Base-by-base conservation (phyloP, 164 flowering plant genomes). In the Kalanchoe fedtschenkoi region DNA sequence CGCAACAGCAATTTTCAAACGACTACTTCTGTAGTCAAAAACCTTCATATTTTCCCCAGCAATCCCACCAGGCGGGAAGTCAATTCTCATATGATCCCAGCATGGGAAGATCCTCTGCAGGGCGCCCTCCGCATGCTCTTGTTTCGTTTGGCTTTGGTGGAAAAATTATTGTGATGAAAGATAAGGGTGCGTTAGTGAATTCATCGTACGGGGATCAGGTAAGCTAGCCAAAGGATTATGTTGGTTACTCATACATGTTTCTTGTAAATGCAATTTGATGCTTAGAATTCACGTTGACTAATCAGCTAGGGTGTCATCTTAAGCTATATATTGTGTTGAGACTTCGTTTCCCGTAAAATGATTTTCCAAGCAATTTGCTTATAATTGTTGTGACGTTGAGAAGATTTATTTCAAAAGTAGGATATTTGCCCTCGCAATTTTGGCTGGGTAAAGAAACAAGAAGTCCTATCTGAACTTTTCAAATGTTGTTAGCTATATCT, bases 101-200 rank as follows among this genome's bases (percentile, higher is more conserved):
- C 65, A 69, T 63, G 19, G 89, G 78, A 61, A 84, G 91, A 64
- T 83, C 95, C 62, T 81, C 97, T 29, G 92, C 84, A 24, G 91
- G 92, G n/a, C 95, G 95, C 62, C 99, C 99, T 67, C 81, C 89
- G 1, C 97, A 90, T 83, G 87, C 99, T 6, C 69, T 93, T 66
- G 92, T 90, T 65, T 74, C 88, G 47, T 93, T 93, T 80, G 99
- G 99, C 10, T 93, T 93, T 81, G 99, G 99, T 63, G 98, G 98
- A 62, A 93, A 90, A 72, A 88, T 93, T 35, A 69, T 93, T 57
- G 84, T 90, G 33, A 77, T 87, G 88, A 93, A 84, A 75, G 79
- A 81, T 68, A 69, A 13, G 54, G 66, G 56, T 67, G 64, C 76
- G 65, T 46, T 62, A 60, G 62, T 61, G 51, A 80, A 62, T 51